These are phyloP conservation scores for Escallonia herrerae DNA, from an alignment of 129 eudicot genomes.

Conservation along the genomic window DNA sequence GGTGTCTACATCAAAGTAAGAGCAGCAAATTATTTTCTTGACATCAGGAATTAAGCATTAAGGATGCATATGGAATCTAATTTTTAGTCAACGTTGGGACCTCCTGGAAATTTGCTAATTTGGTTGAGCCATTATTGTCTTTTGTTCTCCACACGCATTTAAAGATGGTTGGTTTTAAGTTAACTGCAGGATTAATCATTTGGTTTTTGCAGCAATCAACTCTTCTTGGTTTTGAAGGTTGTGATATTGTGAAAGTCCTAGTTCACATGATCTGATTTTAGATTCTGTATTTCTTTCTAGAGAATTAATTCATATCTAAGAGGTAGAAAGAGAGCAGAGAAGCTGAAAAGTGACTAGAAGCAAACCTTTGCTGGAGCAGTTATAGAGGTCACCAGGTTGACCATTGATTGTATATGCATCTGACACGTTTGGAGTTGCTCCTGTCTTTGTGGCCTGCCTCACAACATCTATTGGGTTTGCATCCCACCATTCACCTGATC, in stretches of 20 bases:
- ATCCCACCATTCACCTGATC: slow-evolving; percentile 96
- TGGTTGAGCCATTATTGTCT: too few relatives aligned
- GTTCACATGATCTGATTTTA: not conserved
- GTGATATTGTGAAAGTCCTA: not conserved
- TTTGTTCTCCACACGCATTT: too few relatives aligned
- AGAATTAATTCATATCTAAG: not conserved
- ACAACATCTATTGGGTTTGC: slow-evolving; percentile 69
- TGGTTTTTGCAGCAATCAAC: too few relatives aligned
- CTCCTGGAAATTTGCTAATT: too few relatives aligned
- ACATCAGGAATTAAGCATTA: too few relatives aligned
- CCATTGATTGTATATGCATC: slow-evolving; percentile 96
- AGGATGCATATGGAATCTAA: too few relatives aligned
- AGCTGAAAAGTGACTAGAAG: slow-evolving; percentile 9
- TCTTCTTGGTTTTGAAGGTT: too few relatives aligned
- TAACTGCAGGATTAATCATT: too few relatives aligned
- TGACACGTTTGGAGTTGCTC: slow-evolving; percentile 76
- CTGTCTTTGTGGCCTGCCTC: slow-evolving; percentile 79
- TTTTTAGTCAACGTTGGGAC: too few relatives aligned
- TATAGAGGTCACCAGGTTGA: slow-evolving; percentile 93
- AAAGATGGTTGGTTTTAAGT: too few relatives aligned
- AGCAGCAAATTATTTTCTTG: slow-evolving; percentile 6
- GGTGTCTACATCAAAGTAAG: slow-evolving; percentile 47
- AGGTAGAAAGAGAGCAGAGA: slow-evolving; percentile 1
- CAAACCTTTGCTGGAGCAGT: slow-evolving; percentile 78
- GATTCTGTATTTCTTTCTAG: not conserved